Percentiles rank a stretch among this genome's conserved stretches.
Evolutionary conservation across 2,329 filamentous ascomycete genomes (phyloP).

Genomic region (Fusarium circinatum): DNA sequence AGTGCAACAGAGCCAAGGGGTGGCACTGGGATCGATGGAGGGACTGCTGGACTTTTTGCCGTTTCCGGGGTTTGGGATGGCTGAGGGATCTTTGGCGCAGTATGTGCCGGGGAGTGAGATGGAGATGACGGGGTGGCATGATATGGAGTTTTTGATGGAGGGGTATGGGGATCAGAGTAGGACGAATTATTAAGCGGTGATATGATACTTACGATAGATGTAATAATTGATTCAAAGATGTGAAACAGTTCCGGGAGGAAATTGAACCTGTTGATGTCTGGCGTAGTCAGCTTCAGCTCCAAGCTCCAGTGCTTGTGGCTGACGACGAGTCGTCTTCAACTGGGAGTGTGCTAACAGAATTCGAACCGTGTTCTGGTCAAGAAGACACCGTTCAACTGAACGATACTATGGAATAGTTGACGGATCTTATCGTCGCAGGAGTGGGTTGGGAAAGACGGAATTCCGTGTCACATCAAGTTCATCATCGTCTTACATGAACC

Average conservation of each 20-base stretch:
- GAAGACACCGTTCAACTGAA: accelerated
- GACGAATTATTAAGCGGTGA: neutral
- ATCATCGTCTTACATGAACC: no score
- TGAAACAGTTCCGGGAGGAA: neutral
- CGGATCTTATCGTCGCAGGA: accelerated
- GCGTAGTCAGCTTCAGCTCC: neutral
- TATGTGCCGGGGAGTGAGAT: conserved; percentile 24
- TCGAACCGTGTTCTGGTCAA: accelerated
- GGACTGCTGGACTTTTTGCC: conserved; percentile 26
- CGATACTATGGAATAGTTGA: accelerated
- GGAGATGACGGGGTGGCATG: conserved; percentile 36
- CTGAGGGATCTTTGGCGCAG: conserved; percentile 22
- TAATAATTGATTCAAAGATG: neutral
- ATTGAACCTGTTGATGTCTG: neutral
- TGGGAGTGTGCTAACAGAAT: accelerated
- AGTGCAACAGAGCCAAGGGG: conserved; percentile 1
- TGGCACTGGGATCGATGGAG: conserved; percentile 26
- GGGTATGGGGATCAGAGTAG: conserved; percentile 22
- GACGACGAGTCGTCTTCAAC: accelerated
- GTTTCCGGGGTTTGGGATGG: conserved; percentile 5
- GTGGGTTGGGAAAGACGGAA: neutral
- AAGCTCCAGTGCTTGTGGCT: neutral
- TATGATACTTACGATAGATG: neutral
- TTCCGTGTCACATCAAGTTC: neutral
- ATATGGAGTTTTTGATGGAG: conserved; percentile 37